Evolutionary conservation across 2,329 filamentous ascomycete species (phyloP), one percentile per base, ranked within the genome.

Genomic region (Xylariales sp.): DNA sequence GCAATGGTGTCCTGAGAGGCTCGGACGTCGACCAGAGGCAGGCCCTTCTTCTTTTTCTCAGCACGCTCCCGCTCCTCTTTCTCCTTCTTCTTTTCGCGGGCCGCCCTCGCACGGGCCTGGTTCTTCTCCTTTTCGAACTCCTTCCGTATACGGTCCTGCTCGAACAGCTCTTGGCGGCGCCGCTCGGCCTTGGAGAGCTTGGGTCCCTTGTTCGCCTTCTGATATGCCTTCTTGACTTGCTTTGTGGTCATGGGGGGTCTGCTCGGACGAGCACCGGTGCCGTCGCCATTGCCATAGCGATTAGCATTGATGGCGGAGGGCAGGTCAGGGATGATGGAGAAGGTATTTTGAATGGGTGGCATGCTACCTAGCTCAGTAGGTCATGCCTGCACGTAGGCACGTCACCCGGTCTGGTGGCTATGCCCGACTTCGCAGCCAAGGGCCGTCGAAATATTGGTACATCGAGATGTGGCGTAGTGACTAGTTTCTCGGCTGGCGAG

Each of bases 1-100:
- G 86, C 80, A 69, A 90, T 87, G 0, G 84, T 87, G 49, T 84
- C 84, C 74, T 90, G 88, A 41, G 87, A 89, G 0, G 87, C 84
- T 43, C 83, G 81, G 4, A 87, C 84, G 12, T 80, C 81, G n/a
- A 86, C 81, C 4, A 88, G 77, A 14, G 88, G 88, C 65, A 87
- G 64, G 0, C 87, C 85, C 62, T 81, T 83, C 69, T 80, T 84
- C 72, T 79, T 85, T 78, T 83, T 86, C 59, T 80, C 82, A n/a
- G 85, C 82, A 52, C 78, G 80, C 65, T 84, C 83, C 7, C 81
- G 81, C 32, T 81, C 75, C 56, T 87, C 86, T 73, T 85, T 88
- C 16, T 83, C 84, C 67, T 83, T 85, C 76, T 87, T 89, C 77
- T 83, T 86, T 46, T 89, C 87, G 30, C 87, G 78, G 1, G 82